Evolutionary conservation across 1,284 basidiomycete genomes (phyloP), one percentile per base, ranked within the genome.

Genomic region (Rhodofomes roseus): DNA sequence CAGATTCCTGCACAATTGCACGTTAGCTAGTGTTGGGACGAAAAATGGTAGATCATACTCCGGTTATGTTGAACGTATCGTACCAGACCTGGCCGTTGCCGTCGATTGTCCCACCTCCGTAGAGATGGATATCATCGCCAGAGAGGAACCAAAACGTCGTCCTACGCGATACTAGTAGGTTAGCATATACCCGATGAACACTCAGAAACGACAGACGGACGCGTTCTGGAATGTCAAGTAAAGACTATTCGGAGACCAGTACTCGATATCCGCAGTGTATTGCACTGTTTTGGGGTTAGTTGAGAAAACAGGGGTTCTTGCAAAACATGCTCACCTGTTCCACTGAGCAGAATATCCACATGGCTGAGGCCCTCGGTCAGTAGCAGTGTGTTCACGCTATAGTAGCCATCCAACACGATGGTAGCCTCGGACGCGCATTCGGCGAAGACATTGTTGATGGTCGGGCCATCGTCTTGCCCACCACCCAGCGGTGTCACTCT

Each of bases 71-170:
- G 53, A 67, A 62, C 0, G 69, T 67, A 65, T 70, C 76, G 69
- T 62, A 81, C 79, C 74, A 77, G n/a, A 75, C 71, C 59, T 76
- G 76, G 12, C 73, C 74, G 52, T 76, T 78, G 41, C 70, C 73
- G 65, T 78, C 75, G 48, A 79, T 71, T 36, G 73, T 76, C 20
- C 76, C 76, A 37, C 75, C 76, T 37, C 77, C 77, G 60, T 77
- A 74, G 48, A 81, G 66, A 55, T 76, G 75, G 57, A 81, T 69
- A 56, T 78, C 74, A 25, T 73, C 63, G 1, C 80, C 80, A 4
- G 73, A 74, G 34, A 81, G 73, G 63, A 80, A 74, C 78, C 77
- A 80, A 61, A 72, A 76, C 0, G 79, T 79, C 14, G 78, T 78
- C 22, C 73, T 74, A 36, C 67, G 12, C 14, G 7, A 12, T 11